A percentile compares a stretch with the other conserved stretches of the same genome.
These are phyloP conservation scores for Lizanozyma gosingica DNA, from an alignment of 1,139 yeast genomes.

Conservation along the genomic window DNA sequence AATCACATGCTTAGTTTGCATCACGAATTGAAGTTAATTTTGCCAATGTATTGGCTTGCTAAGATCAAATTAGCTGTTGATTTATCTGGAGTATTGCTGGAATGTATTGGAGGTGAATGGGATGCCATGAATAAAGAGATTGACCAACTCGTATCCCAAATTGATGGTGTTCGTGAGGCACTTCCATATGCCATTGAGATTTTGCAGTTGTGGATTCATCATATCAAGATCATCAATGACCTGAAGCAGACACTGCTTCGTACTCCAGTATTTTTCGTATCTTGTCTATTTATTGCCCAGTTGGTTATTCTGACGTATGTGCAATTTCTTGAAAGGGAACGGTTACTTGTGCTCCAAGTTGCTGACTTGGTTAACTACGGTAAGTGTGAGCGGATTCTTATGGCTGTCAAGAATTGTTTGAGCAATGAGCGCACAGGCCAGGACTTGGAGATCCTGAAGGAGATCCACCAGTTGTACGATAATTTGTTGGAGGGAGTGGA, in stretches of 20 bases:
- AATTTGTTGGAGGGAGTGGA: neutral
- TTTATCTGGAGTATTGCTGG: constrained; percentile 46
- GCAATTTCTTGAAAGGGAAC: neutral
- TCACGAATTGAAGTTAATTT: constrained; percentile 51
- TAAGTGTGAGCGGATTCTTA: neutral
- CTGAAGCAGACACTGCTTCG: constrained; percentile 56
- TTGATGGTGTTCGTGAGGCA: constrained; percentile 50
- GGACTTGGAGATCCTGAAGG: neutral
- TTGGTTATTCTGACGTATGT: constrained; percentile 26
- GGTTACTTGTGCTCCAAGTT: neutral
- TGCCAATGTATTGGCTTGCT: constrained; percentile 57
- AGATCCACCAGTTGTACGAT: neutral
- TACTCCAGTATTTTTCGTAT: constrained; percentile 67
- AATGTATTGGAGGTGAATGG: constrained; percentile 60
- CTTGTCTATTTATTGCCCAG: constrained; percentile 55
- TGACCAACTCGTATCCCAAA: constrained; percentile 36
- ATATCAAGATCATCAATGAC: constrained; percentile 52
- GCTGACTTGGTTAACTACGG: neutral
- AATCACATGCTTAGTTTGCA: constrained; percentile 39
- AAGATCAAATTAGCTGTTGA: constrained; percentile 54
- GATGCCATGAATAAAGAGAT: constrained; percentile 48
- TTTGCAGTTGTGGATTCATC: constrained; percentile 60
- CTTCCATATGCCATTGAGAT: constrained; percentile 50
- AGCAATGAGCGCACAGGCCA: neutral
- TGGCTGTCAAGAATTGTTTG: neutral